A percentile compares a stretch with the other conserved stretches of the same genome.
phyloP scores from a whole-genome alignment of 1,139 yeast genomes.

The Yamadazyma trypodendri region DNA sequence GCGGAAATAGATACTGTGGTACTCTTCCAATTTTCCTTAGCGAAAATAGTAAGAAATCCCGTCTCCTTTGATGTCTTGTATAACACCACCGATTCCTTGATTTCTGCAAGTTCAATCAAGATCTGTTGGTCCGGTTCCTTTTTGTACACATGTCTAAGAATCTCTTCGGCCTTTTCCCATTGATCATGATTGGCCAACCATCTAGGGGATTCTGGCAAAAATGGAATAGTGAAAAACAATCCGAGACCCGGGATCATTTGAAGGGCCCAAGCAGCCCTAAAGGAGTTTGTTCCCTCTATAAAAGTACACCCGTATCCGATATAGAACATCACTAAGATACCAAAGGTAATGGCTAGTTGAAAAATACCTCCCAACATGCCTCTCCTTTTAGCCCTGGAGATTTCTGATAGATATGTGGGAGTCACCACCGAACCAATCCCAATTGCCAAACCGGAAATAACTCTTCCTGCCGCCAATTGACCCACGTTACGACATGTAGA shows the following conservation, averaged over 20 bases:
- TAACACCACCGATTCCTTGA: constrained; percentile 3
- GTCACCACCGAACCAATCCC: constrained; percentile 71
- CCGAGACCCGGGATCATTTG: constrained; percentile 31
- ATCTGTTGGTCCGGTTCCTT: constrained; percentile 11
- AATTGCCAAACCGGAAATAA: constrained; percentile 63
- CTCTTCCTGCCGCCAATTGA: constrained; percentile 57
- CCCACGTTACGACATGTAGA: constrained; percentile 43
- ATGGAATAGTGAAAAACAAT: constrained; percentile 21
- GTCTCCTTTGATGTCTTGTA: constrained; percentile 1
- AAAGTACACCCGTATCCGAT: constrained; percentile 57
- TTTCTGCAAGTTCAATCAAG: constrained; percentile 4
- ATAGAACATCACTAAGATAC: constrained; percentile 59
- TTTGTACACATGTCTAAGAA: constrained; percentile 2
- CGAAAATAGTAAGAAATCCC: constrained; percentile 42
- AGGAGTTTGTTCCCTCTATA: constrained; percentile 40
- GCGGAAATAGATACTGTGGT: constrained; percentile 49
- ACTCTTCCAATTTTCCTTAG: constrained; percentile 42
- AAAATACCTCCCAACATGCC: constrained; percentile 64
- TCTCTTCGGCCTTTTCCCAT: constrained; percentile 31
- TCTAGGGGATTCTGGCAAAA: constrained; percentile 64
- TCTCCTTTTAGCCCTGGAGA: constrained; percentile 61
- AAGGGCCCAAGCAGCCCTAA: constrained; percentile 41
- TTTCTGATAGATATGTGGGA: constrained; percentile 70
- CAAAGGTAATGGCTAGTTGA: constrained; percentile 68
- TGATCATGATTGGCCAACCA: constrained; percentile 34